phyloP scores from a whole-genome alignment of 2,329 filamentous ascomycete genomes.

The Coniosporium tulheliwenetii region DNA sequence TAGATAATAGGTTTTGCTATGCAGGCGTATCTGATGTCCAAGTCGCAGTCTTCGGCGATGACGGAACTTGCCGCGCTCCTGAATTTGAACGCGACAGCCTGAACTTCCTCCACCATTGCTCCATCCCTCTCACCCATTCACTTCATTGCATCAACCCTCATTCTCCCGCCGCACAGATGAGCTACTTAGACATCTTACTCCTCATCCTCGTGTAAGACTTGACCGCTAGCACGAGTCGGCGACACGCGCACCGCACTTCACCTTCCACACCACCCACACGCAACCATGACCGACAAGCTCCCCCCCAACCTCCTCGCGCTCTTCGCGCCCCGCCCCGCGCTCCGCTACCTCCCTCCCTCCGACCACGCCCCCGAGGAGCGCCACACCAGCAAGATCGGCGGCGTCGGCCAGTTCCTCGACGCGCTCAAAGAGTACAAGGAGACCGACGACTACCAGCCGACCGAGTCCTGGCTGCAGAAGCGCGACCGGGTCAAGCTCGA shows the following conservation, averaged over 20 bases:
- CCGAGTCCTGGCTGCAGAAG: slow-evolving; percentile 83
- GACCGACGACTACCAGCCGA: slow-evolving; percentile 60
- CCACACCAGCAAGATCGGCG: slow-evolving; percentile 55
- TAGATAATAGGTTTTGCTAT: not conserved
- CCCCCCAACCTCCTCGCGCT: slow-evolving; percentile 84
- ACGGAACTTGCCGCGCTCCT: not conserved
- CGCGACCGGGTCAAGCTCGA: slow-evolving; percentile 73
- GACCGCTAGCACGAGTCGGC: too few species aligned
- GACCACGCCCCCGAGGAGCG: slow-evolving; percentile 75
- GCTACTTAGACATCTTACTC: too few species aligned
- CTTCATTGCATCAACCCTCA: not conserved
- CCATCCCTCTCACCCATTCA: not conserved
- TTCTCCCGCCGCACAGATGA: too few species aligned
- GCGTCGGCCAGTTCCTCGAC: slow-evolving; percentile 60
- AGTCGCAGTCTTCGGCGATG: not conserved
- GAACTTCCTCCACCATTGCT: not conserved
- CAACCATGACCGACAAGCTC: slow-evolving; percentile 84
- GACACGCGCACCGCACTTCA: not conserved
- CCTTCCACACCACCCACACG: not conserved
- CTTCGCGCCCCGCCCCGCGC: slow-evolving; percentile 82
- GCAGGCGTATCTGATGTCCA: not conserved
- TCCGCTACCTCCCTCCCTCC: slow-evolving; percentile 73
- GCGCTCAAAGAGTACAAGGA: slow-evolving; percentile 64
- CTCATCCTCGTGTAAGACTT: too few species aligned
- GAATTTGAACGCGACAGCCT: not conserved